Evolutionary conservation across 768 basidiomycete genomes (phyloP).

Genomic region (Tylopilus rubrobrunneus): DNA sequence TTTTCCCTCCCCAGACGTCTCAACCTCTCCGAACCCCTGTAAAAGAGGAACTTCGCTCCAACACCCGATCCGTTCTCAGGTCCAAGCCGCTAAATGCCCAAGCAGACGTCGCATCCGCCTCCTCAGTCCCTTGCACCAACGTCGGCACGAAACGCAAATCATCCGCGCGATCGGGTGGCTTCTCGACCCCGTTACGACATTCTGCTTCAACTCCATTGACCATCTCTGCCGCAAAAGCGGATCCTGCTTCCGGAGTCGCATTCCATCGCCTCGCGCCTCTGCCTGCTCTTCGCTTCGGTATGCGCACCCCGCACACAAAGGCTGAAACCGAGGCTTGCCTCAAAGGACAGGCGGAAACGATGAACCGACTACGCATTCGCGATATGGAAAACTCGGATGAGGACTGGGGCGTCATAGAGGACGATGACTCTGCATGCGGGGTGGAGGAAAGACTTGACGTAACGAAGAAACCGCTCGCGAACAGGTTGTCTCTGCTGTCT

Average conservation of each 20-base stretch:
- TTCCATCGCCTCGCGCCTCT: slow-evolving; percentile 36
- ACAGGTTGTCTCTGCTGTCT: slow-evolving; percentile 18
- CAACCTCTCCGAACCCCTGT: slow-evolving; percentile 60
- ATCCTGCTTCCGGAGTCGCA: slow-evolving; percentile 32
- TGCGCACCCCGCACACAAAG: slow-evolving; percentile 31
- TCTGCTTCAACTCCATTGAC: slow-evolving; percentile 39
- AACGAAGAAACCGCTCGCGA: slow-evolving; percentile 34
- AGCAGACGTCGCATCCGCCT: neutral
- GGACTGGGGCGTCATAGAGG: slow-evolving; percentile 38
- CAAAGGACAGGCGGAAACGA: slow-evolving; percentile 58
- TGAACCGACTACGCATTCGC: slow-evolving; percentile 58
- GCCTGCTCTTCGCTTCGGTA: slow-evolving; percentile 27
- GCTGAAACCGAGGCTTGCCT: slow-evolving; percentile 36
- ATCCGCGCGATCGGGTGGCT: slow-evolving; percentile 39
- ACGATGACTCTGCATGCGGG: slow-evolving; percentile 53
- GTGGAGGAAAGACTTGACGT: slow-evolving; percentile 38
- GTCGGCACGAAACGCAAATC: slow-evolving; percentile 69
- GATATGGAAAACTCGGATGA: slow-evolving; percentile 49
- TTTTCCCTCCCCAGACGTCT: slow-evolving; percentile 42
- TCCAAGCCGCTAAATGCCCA: slow-evolving; percentile 28
- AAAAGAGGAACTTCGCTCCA: slow-evolving; percentile 43
- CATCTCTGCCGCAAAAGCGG: slow-evolving; percentile 32
- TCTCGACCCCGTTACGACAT: slow-evolving; percentile 53
- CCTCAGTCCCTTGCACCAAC: slow-evolving; percentile 31
- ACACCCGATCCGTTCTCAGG: slow-evolving; percentile 41